These are phyloP conservation scores for Xerocomellus chrysenteron DNA, from an alignment of 768 basidiomycete genomes.

Conservation along the genomic window DNA sequence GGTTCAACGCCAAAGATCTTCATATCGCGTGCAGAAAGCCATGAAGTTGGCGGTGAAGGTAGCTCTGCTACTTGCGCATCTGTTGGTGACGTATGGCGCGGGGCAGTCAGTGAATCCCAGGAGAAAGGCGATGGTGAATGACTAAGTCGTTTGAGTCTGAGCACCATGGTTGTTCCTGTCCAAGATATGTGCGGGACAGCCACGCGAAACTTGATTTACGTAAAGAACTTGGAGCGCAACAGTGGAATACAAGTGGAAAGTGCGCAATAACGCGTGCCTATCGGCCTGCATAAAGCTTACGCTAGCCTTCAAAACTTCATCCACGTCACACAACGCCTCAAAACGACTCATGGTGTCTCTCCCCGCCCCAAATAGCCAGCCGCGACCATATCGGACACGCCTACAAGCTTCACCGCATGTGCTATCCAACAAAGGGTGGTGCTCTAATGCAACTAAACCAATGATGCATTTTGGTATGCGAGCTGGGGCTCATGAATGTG, in stretches of 20 bases:
- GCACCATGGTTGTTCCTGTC: constrained; percentile 33
- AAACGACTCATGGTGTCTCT: no score
- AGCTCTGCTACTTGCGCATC: constrained; percentile 42
- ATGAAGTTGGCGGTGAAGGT: constrained; percentile 76
- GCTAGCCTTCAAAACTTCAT: no score
- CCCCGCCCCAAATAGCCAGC: no score
- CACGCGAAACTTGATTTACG: constrained; percentile 14
- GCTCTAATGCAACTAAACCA: not conserved
- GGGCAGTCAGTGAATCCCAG: constrained; percentile 49
- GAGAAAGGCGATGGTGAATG: constrained; percentile 58
- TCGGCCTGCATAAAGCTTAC: no score
- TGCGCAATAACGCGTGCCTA: no score
- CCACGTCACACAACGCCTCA: no score
- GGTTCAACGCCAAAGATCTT: constrained; percentile 81
- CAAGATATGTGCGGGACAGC: not conserved
- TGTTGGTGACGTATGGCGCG: constrained; percentile 34
- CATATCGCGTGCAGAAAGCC: constrained; percentile 87
- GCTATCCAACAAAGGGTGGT: no score
- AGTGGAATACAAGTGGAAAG: no score
- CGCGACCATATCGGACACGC: no score
- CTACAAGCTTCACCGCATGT: no score
- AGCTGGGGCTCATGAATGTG: not conserved
- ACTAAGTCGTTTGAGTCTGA: constrained; percentile 43
- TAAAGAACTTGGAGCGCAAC: constrained; percentile 4
- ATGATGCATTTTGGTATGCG: not conserved